phyloP scores from a whole-genome alignment of 441 rosid genomes.

The Hypseocharis bilobata region DNA sequence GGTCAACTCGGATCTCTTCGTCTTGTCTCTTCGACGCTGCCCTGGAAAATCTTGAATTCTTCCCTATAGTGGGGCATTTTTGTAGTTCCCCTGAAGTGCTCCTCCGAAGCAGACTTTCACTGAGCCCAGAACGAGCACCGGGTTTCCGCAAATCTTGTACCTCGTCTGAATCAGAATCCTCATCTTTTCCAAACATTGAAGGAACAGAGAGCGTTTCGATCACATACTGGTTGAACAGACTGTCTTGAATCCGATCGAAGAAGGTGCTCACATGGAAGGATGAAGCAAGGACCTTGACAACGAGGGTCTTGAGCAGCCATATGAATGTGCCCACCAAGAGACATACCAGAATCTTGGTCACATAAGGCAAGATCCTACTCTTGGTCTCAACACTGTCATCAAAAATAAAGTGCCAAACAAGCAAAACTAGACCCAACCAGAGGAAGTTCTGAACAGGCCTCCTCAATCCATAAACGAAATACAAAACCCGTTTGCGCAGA shows the following conservation, averaged over 20 bases:
- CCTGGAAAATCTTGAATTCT: slow-evolving; percentile 16
- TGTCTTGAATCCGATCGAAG: slow-evolving; percentile 64
- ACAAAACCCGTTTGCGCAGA: slow-evolving; percentile 43
- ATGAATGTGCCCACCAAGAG: slow-evolving; percentile 44
- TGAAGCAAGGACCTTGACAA: slow-evolving; percentile 64
- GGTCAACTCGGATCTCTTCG: slow-evolving; percentile 45
- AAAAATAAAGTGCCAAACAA: slow-evolving; percentile 50
- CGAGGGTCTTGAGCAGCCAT: slow-evolving; percentile 57
- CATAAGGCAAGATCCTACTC: not conserved
- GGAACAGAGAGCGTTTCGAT: slow-evolving; percentile 59
- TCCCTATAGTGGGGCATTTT: not conserved
- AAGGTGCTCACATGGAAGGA: slow-evolving; percentile 69
- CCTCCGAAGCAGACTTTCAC: slow-evolving; percentile 28
- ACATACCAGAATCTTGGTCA: slow-evolving; percentile 24
- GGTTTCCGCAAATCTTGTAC: too few relatives aligned
- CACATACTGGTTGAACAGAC: slow-evolving; percentile 53
- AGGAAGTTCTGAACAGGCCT: slow-evolving; percentile 65
- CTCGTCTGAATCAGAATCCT: slow-evolving; percentile 37
- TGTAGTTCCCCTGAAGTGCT: not conserved
- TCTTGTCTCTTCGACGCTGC: slow-evolving; percentile 41
- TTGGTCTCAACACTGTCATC: slow-evolving; percentile 25
- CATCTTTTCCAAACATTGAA: slow-evolving; percentile 39
- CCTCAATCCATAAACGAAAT: slow-evolving; percentile 30
- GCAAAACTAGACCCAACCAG: slow-evolving; percentile 55
- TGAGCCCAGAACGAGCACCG: too few relatives aligned